Conservation (phyloP, 495 filamentous ascomycete species). For the Hypoxylon cercidicola region DNA sequence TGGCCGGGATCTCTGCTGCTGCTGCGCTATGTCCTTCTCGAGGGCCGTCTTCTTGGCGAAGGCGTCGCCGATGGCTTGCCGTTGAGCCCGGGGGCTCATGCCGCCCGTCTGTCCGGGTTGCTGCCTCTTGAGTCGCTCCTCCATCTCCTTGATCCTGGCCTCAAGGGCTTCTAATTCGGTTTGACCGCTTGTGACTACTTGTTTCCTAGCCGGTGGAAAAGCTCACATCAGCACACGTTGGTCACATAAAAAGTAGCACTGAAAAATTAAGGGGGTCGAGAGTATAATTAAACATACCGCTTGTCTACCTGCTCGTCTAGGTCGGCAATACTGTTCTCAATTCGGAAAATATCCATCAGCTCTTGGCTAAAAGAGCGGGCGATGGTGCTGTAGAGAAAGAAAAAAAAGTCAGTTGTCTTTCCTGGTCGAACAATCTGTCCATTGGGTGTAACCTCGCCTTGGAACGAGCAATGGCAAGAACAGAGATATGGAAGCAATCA, state of each 20-base stretch:
- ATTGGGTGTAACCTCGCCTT: slow-evolving; percentile 2
- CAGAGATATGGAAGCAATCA: slow-evolving; percentile 1
- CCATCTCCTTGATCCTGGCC: slow-evolving; percentile 82
- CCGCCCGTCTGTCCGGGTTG: slow-evolving; percentile 30
- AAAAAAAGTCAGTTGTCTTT: slow-evolving; percentile 12
- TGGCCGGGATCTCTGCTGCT: slow-evolving; percentile 50
- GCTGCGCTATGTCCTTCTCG: slow-evolving; percentile 45
- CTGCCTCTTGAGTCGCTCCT: slow-evolving; percentile 74
- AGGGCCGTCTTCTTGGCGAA: slow-evolving; percentile 39
- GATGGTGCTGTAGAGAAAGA: slow-evolving; percentile 71
- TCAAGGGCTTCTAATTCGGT: slow-evolving; percentile 88
- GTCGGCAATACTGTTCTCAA: slow-evolving; percentile 81
- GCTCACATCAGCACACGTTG: slow-evolving; percentile 24
- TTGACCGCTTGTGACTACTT: slow-evolving; percentile 72
- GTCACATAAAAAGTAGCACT: slow-evolving; percentile 6
- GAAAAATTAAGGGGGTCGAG: slow-evolving; percentile 13
- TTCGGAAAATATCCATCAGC: slow-evolving; percentile 87
- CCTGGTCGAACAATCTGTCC: not conserved
- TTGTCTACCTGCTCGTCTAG: slow-evolving; percentile 81
- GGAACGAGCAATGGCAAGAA: not conserved
- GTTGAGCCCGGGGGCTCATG: slow-evolving; percentile 46
- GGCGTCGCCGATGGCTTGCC: slow-evolving; percentile 46
- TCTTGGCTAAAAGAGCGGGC: slow-evolving; percentile 86
- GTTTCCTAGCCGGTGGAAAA: slow-evolving; percentile 62
- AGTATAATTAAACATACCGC: slow-evolving; percentile 70